Evolutionary conservation across 176 grass and related monocot genomes (phyloP).

Genomic region (barley (Hordeum vulgare)): MorexV3_pseudomolecules_assembly NC_058520.1:617230854-617231353

Average conservation of each 20-base stretch:
- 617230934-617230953: constrained; percentile 77
- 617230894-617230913: background rate
- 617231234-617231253: background rate
- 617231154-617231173: constrained; percentile 32
- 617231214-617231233: background rate
- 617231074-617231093: constrained; percentile 24
- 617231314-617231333: background rate
- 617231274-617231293: background rate
- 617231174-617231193: constrained; percentile 47
- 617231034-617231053: constrained; percentile 82
- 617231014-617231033: constrained; percentile 94
- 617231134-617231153: constrained; percentile 10
- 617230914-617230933: background rate
- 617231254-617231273: background rate
- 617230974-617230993: constrained; percentile 52
- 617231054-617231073: constrained; percentile 27
- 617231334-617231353: background rate
- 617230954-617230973: constrained; percentile 55
- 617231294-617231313: too few species aligned
- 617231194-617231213: constrained; percentile 25
- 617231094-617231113: constrained; percentile 30
- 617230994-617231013: constrained; percentile 57
- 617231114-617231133: constrained; percentile 16
- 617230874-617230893: background rate
- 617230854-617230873: background rate